These are phyloP conservation scores for Porcisia deanei DNA, from an alignment of 208 protist genomes.

Conservation along the genomic window DNA sequence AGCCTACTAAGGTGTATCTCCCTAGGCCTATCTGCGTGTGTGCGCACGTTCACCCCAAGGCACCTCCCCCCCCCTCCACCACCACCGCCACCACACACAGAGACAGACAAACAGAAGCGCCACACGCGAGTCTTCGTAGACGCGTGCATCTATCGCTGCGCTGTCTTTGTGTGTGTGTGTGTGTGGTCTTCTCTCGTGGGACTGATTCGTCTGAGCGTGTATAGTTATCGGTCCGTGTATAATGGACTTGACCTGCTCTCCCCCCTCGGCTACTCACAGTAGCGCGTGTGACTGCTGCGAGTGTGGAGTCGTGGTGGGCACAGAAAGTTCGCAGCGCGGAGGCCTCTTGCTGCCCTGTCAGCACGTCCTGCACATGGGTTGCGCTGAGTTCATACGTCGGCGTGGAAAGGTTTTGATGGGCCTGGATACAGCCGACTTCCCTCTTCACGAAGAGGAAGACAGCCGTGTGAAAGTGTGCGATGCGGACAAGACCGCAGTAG, in stretches of 20 bases:
- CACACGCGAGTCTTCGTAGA: not conserved
- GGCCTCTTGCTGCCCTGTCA: constrained; percentile 81
- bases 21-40: too few species aligned
- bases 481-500: not conserved
- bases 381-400: constrained; percentile 68
- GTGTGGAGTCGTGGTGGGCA: constrained; percentile 64
- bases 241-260: not conserved
- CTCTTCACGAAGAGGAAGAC: constrained; percentile 9
- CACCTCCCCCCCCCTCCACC: not conserved
- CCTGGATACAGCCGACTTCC: constrained; percentile 18
- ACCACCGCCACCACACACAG: not conserved
- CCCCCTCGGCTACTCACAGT: not conserved
- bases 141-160: not conserved
- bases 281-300: constrained; percentile 66
- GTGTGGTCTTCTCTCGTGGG: not conserved
- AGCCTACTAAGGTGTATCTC: too few species aligned
- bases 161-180: not conserved
- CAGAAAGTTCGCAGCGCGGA: constrained; percentile 60
- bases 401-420: constrained; percentile 26
- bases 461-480: not conserved
- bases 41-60: not conserved
- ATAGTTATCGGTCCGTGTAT: too few species aligned
- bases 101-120: not conserved
- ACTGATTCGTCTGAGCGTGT: not conserved
- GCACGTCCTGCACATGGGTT: constrained; percentile 80